phyloP scores from a whole-genome alignment of 257 asterid genomes.

The Petunia secreta region DNA sequence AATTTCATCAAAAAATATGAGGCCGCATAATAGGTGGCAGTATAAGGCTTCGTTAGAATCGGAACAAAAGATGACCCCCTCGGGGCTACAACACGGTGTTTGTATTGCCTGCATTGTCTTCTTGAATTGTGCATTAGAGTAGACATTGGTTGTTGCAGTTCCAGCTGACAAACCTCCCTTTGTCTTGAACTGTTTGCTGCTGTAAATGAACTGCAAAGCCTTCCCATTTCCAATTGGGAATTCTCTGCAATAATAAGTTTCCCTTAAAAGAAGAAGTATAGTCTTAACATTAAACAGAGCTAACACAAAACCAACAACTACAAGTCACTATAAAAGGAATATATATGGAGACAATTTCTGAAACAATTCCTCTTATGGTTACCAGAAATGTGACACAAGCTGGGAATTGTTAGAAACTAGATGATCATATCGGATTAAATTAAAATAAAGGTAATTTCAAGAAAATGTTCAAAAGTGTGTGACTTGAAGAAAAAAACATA shows the following conservation, averaged over 20 bases:
- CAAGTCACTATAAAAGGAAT: too few species aligned
- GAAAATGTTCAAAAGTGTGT: too few species aligned
- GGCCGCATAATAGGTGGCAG: constrained; percentile 85
- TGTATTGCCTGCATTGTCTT: constrained; percentile 79
- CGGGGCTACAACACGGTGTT: constrained; percentile 38
- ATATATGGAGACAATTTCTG: too few species aligned
- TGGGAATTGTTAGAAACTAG: too few species aligned
- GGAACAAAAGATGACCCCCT: constrained; percentile 88
- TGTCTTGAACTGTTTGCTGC: constrained; percentile 84
- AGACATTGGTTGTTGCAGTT: constrained; percentile 87
- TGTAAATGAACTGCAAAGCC: constrained; percentile 79
- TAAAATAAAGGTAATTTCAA: too few species aligned
- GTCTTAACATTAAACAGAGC: not conserved
- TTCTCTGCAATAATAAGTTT: constrained; percentile 46
- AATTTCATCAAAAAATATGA: constrained; percentile 63
- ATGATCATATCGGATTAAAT: too few species aligned
- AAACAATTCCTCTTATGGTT: too few species aligned
- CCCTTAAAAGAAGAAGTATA: not conserved
- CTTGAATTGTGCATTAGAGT: constrained; percentile 65
- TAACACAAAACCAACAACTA: not conserved
- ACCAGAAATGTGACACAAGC: too few species aligned
- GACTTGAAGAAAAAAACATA: not conserved
- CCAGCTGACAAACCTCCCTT: constrained; percentile 93
- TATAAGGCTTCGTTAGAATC: constrained; percentile 77
- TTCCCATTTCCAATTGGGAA: constrained; percentile 70